Evolutionary conservation across 371 early-diverging fungal species (phyloP).

Genomic region (Coemansia sp.): DNA sequence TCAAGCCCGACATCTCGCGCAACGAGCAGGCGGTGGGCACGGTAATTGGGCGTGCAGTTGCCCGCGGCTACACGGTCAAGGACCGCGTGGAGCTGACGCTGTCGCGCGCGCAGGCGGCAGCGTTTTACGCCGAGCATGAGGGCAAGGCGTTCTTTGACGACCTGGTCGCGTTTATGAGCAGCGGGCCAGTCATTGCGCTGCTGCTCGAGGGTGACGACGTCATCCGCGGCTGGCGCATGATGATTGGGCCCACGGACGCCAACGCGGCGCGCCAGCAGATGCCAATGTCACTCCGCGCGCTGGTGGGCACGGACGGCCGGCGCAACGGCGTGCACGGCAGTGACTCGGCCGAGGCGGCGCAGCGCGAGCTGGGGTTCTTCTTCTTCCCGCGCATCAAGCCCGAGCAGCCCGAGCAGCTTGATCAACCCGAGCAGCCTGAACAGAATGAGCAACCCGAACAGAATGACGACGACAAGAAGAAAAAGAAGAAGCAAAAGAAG

Average conservation of each 20-base stretch:
- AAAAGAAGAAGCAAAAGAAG: conserved; percentile 45
- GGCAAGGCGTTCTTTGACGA: conserved; percentile 65
- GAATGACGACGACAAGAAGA: conserved; percentile 25
- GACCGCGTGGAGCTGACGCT: conserved; percentile 37
- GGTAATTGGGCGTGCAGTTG: conserved; percentile 32
- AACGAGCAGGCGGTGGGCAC: conserved; percentile 20
- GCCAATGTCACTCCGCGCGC: conserved; percentile 63
- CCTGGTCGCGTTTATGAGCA: conserved; percentile 67
- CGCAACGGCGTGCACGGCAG: conserved; percentile 79
- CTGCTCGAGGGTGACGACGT: conserved; percentile 70
- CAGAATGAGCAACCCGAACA: background rate
- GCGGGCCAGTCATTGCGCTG: conserved; percentile 70
- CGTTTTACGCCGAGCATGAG: conserved; percentile 72
- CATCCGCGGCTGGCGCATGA: conserved; percentile 67
- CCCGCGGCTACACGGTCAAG: conserved; percentile 42
- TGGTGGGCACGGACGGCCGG: conserved; percentile 64
- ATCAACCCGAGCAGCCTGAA: too few relatives aligned
- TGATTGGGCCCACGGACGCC: conserved; percentile 77
- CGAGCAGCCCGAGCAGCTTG: background rate
- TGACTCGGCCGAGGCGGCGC: conserved; percentile 62
- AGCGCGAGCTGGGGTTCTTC: conserved; percentile 66
- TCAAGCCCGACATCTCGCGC: conserved; percentile 45
- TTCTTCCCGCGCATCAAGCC: conserved; percentile 53
- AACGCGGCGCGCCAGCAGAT: conserved; percentile 60
- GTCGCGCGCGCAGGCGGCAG: conserved; percentile 34